Conservation (phyloP, 179 eudicot genomes). For the Camellia oleifera region DNA sequence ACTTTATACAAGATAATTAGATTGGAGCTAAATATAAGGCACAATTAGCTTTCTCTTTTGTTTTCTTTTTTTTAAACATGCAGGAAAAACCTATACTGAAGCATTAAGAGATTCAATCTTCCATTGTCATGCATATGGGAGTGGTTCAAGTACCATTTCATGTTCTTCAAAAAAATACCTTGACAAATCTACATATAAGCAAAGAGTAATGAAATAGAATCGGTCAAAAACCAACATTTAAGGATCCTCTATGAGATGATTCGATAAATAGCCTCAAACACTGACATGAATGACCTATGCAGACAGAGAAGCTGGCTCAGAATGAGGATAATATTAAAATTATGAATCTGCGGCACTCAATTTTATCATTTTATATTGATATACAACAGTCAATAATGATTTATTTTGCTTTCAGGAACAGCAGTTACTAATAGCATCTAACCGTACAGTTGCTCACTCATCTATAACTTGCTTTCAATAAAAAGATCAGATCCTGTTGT, state of each 20-base stretch:
- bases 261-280: neutral
- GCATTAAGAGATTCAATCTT: slow-evolving; percentile 4
- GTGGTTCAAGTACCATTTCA: neutral
- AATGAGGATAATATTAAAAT: neutral
- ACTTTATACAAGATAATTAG: neutral
- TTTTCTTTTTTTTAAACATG: no score
- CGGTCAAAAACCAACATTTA: neutral
- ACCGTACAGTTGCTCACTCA: neutral
- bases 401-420: neutral
- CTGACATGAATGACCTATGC: neutral
- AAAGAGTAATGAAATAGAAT: neutral
- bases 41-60: neutral
- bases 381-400: neutral
- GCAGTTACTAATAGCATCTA: neutral
- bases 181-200: neutral
- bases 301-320: neutral
- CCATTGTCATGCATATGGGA: neutral
- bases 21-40: neutral
- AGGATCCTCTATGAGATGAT: neutral
- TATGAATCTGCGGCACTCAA: neutral
- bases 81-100: neutral
- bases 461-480: neutral
- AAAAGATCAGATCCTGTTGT: neutral
- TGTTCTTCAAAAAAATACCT: neutral
- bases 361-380: neutral